Base-by-base conservation (phyloP, 2,329 filamentous ascomycete genomes). In the Cryphonectria nitschkei region DNA sequence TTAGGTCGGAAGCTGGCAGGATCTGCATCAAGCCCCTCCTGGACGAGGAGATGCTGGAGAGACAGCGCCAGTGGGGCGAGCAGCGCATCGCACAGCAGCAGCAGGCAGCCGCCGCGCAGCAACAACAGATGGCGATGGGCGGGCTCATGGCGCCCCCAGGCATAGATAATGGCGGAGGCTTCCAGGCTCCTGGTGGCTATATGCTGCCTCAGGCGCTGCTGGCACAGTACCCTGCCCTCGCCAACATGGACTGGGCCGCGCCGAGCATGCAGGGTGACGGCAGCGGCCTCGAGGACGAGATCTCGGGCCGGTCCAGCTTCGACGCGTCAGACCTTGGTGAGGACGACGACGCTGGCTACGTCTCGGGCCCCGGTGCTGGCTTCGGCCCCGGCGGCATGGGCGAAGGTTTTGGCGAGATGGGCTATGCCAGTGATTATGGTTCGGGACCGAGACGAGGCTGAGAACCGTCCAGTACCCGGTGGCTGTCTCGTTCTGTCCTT, bases 11-110 rank as follows among this genome's bases (percentile, higher is more conserved):
- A 82, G 96, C 96, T 2, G 96, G 96, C 8, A 89, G 96, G 43
- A 93, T 98, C 68, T 99, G 96, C 79, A 99, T 99, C 82, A 97
- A 97, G 76, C 95, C 96, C n/a, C 84, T 99, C 16, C 87, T 99
- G 1, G 96, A 99, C 74, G 96, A 99, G 81, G 96, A 99, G 83
- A 92, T 94, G 69, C 83, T 91, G 50, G 94, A 97, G 77, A 87
- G 94, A 46, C 93, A 97, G 77, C 90, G 92, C 63, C 84, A 87
- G 39, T 92, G 91, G 86, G 87, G 91, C 79, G 92, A 94, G 79
- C 91, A 94, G 77, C 88, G 89, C 69, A 88, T 92, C 82, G 72
- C 72, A 29, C 60, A 67, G n/a, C 72, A 73, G 46, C 86, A 90
- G 80, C 83, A 81, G 72, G 84, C 82, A 68, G 81, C 77, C 70